Evolutionary conservation across 805 yeast species (phyloP), one percentile per base, ranked within the genome.

Genomic region (Crinitomyces ghanaensis): DNA sequence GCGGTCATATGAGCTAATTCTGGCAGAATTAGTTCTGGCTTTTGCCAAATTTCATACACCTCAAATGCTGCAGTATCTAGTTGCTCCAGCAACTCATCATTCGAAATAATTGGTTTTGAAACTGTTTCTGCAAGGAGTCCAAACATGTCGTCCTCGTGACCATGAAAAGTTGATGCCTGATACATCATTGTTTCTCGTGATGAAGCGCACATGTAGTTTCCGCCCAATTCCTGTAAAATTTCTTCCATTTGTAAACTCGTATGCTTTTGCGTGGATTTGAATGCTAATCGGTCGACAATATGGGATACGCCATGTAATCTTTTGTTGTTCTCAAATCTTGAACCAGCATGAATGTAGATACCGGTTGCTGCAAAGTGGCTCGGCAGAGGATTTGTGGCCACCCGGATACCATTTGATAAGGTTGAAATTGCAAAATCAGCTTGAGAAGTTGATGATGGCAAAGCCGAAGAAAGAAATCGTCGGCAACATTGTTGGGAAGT

Each of bases 281-380:
- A 91, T 0, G 97, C 88, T 51, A 91, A 57, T 38, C 95, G 68
- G 53, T 88, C 97, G 48, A 77, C 60, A 19, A 91, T 57, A 54
- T 91, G 97, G 4, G 93, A 75, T 30, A 77, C 63, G 1, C 98
- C 98, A 23, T 73, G 68, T 34, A 74, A 48, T n/a, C n/a, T n/a
- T 19, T 52, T 47, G 2, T 60, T 63, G 19, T 66, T 62, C 56
- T 91, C 97, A 51, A 65, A 84, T 31, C 97, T 67, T 2, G 95
- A 77, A 1, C 98, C 98, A 2, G 93, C 94, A 49, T 81, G 78
- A 4, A 91, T 68, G 50, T 83, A 91, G 28, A 88, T 68, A 1
- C 97, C 97, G 28, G 86, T 57, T 0, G 95, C 94, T 37, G 88
- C 69, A 53, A 91, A 91, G 56, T 86, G 94, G 25, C 93, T 85